A percentile compares a stretch with the other conserved stretches of the same genome.
phyloP scores from a whole-genome alignment of 176 grass and related monocot genomes.

The Avena atlantica region DNA sequence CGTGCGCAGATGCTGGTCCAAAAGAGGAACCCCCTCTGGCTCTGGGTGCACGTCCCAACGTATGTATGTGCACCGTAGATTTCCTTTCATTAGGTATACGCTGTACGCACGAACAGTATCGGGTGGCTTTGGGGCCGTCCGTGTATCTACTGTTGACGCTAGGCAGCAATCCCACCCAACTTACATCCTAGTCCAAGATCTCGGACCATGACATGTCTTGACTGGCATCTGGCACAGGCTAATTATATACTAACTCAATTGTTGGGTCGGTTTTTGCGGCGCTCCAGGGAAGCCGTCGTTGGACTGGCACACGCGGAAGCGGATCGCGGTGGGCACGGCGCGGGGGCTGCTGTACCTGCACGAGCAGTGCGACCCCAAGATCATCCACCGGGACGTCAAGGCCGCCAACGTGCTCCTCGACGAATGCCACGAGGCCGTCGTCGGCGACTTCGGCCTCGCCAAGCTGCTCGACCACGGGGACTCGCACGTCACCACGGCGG shows the following conservation, averaged over 20 bases:
- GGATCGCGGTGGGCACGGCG: constrained; percentile 73
- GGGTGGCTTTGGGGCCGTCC: too few species aligned
- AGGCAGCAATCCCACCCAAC: too few species aligned
- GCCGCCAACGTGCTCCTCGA: constrained; percentile 83
- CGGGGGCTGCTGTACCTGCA: constrained; percentile 78
- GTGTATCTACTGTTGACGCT: too few species aligned
- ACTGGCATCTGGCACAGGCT: too few species aligned
- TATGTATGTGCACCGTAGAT: not conserved
- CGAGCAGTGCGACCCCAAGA: constrained; percentile 93
- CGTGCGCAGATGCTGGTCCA: constrained; percentile 23
- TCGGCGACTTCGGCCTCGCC: constrained; percentile 82
- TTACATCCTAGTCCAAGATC: too few species aligned
- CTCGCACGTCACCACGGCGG: constrained; percentile 82
- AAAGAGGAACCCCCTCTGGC: not conserved
- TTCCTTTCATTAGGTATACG: not conserved
- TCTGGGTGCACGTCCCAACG: not conserved
- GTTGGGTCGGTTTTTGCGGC: not conserved
- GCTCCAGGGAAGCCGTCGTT: constrained; percentile 62
- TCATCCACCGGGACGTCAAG: constrained; percentile 98
- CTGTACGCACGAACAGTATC: too few species aligned
- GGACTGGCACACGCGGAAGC: constrained; percentile 70
- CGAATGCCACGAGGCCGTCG: constrained; percentile 70
- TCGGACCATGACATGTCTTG: too few species aligned
- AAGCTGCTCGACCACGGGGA: constrained; percentile 88
- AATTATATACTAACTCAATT: not conserved